phyloP scores from a whole-genome alignment of 2,329 filamentous ascomycete species.

The Lasiodiplodia sp. region DNA sequence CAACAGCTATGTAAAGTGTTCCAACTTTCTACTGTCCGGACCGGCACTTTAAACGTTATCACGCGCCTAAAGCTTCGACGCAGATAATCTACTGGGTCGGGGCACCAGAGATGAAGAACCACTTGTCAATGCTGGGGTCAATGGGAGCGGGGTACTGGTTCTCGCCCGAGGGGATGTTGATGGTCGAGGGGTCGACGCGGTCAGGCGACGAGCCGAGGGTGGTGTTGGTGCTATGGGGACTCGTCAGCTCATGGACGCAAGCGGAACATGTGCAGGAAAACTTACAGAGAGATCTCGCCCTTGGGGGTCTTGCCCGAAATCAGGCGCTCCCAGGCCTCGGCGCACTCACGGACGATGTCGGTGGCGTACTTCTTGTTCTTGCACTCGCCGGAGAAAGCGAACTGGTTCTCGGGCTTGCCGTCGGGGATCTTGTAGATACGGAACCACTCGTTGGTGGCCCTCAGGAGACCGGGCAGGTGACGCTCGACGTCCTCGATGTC shows the following conservation, averaged over 20 bases:
- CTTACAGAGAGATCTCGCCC: constrained; percentile 83
- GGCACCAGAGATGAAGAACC: constrained; percentile 99
- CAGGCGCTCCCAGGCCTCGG: constrained; percentile 95
- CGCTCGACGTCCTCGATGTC: constrained; percentile 99
- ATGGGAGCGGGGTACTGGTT: constrained; percentile 86
- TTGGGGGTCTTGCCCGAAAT: constrained; percentile 86
- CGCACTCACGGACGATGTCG: constrained; percentile 94
- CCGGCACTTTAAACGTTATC: background rate
- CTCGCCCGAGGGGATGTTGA: constrained; percentile 81
- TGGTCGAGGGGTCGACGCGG: constrained; percentile 72
- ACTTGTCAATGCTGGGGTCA: constrained; percentile 98
- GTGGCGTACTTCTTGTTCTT: constrained; percentile 99
- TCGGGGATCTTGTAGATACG: constrained; percentile 99
- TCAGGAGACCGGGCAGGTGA: constrained; percentile 93
- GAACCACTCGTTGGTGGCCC: constrained; percentile 99
- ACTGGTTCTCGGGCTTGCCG: constrained; percentile 99
- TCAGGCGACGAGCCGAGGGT: constrained; percentile 76
- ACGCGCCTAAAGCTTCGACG: constrained; percentile 13
- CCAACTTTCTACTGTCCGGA: constrained; percentile 19
- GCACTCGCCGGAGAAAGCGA: constrained; percentile 99
- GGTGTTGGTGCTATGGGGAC: constrained; percentile 74
- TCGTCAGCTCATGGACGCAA: constrained; percentile 42
- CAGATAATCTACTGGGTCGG: constrained; percentile 59
- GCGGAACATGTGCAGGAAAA: constrained; percentile 36
- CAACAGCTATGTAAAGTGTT: constrained; percentile 23